A percentile compares a stretch with the other conserved stretches of the same genome.
phyloP scores from a whole-genome alignment of 164 flowering plant species.

The Umbilicus rupestris region DNA sequence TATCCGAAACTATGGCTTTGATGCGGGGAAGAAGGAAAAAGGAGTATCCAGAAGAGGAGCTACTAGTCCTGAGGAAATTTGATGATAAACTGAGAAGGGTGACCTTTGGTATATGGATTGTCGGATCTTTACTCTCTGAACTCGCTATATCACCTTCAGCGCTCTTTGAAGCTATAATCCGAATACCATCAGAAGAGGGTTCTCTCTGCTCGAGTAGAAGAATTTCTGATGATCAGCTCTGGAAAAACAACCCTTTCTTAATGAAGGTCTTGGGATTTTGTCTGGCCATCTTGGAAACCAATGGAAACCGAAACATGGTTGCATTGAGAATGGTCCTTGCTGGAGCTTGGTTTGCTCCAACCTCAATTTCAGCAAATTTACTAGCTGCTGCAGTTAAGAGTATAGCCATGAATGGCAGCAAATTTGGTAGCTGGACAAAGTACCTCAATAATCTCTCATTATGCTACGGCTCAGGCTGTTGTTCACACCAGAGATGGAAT shows the following conservation, averaged over 20 bases:
- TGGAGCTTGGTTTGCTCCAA: slow-evolving; percentile 82
- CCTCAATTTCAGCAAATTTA: slow-evolving; percentile 51
- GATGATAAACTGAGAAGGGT: slow-evolving; percentile 57
- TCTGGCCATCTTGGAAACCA: slow-evolving; percentile 34
- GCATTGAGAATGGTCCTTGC: slow-evolving; percentile 68
- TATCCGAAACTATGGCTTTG: slow-evolving; percentile 50
- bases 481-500: slow-evolving; percentile 35
- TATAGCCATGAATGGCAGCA: slow-evolving; percentile 25
- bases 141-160: slow-evolving; percentile 55
- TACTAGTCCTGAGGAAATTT: slow-evolving; percentile 46
- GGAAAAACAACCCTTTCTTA: slow-evolving; percentile 55
- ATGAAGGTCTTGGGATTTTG: slow-evolving; percentile 47
- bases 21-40: slow-evolving; percentile 52
- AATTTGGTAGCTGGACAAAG: slow-evolving; percentile 43
- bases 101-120: slow-evolving; percentile 56
- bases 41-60: slow-evolving; percentile 50
- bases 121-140: slow-evolving; percentile 64
- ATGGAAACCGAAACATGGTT: slow-evolving; percentile 30
- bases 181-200: slow-evolving; percentile 29
- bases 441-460: slow-evolving; percentile 28
- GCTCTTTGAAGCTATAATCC: slow-evolving; percentile 58
- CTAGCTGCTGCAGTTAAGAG: slow-evolving; percentile 55
- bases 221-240: slow-evolving; percentile 41
- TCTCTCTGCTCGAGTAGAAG: slow-evolving; percentile 14
- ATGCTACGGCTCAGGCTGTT: slow-evolving; percentile 20